Evolutionary conservation across 2,329 filamentous ascomycete species (phyloP).

Genomic region (Chrysoporthe deuterocubensis): DNA sequence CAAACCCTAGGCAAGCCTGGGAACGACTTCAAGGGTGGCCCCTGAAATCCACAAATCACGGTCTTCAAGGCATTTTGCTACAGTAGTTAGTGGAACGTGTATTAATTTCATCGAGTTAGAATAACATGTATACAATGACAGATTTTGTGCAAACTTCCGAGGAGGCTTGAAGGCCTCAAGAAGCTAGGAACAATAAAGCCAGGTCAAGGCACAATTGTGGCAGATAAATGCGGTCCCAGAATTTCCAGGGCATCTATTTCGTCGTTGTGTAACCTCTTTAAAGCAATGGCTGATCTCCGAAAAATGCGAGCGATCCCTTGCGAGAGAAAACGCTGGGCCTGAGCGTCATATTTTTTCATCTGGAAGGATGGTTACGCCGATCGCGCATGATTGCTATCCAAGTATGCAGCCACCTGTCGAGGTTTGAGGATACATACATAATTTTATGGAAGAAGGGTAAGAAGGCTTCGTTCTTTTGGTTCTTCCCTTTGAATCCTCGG

Average conservation of each 20-base stretch:
- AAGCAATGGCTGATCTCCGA: background rate
- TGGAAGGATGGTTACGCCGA: slow-evolving; percentile 9
- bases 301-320: background rate
- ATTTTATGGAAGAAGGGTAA: background rate
- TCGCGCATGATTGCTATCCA: background rate
- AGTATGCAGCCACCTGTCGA: slow-evolving; percentile 10
- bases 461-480: background rate
- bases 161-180: background rate
- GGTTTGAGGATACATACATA: background rate
- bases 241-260: slow-evolving; percentile 14
- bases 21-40: background rate
- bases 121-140: background rate
- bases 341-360: background rate
- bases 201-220: background rate
- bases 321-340: background rate
- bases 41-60: background rate
- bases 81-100: background rate
- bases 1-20: background rate
- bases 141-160: background rate
- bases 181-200: background rate
- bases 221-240: background rate
- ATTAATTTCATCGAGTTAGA: background rate
- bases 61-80: background rate
- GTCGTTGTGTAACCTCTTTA: background rate
- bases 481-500: slow-evolving; percentile 9